These are phyloP conservation scores for Syncephalastrum racemosum DNA, from an alignment of 371 early-diverging fungal species.

Conservation along the genomic window DNA sequence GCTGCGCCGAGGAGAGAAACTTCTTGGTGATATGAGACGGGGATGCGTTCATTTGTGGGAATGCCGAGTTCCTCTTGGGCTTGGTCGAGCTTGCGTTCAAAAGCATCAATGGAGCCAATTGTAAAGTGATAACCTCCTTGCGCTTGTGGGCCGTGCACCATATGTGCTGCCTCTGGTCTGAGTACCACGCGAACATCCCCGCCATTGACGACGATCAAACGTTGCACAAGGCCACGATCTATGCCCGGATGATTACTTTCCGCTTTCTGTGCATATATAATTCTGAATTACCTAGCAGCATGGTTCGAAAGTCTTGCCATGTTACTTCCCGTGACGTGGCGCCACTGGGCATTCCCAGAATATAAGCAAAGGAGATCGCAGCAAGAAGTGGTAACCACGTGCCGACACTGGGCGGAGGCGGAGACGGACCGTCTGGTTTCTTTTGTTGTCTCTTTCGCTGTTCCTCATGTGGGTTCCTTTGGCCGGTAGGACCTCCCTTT, in stretches of 20 bases:
- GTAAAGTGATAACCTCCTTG: slow-evolving; percentile 70
- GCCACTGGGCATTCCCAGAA: slow-evolving; percentile 43
- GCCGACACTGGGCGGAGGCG: slow-evolving; percentile 32
- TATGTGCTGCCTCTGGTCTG: slow-evolving; percentile 57
- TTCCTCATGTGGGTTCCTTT: slow-evolving; percentile 20
- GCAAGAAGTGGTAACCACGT: slow-evolving; percentile 53
- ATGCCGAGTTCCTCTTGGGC: slow-evolving; percentile 91
- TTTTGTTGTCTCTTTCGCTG: slow-evolving; percentile 1
- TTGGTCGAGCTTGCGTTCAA: slow-evolving; percentile 86
- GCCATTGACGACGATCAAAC: slow-evolving; percentile 84
- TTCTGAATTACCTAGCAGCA: slow-evolving; percentile 53
- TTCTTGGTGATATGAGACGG: slow-evolving; percentile 85
- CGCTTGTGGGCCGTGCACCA: slow-evolving; percentile 6
- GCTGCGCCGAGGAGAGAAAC: slow-evolving; percentile 68
- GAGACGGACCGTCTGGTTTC: slow-evolving; percentile 10
- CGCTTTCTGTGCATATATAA: background rate
- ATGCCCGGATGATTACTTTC: background rate
- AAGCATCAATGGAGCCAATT: slow-evolving; percentile 92
- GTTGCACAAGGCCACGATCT: slow-evolving; percentile 90
- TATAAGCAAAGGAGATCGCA: slow-evolving; percentile 52
- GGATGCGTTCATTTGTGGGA: slow-evolving; percentile 87
- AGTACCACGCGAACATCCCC: slow-evolving; percentile 80
- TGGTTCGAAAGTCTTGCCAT: slow-evolving; percentile 90
- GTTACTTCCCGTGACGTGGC: slow-evolving; percentile 70
- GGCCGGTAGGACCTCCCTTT: slow-evolving; percentile 13